Percentiles rank a stretch among this genome's conserved stretches.
Evolutionary conservation across 768 basidiomycete species (phyloP).

Genomic region (Asterophora lycoperdoides): DNA sequence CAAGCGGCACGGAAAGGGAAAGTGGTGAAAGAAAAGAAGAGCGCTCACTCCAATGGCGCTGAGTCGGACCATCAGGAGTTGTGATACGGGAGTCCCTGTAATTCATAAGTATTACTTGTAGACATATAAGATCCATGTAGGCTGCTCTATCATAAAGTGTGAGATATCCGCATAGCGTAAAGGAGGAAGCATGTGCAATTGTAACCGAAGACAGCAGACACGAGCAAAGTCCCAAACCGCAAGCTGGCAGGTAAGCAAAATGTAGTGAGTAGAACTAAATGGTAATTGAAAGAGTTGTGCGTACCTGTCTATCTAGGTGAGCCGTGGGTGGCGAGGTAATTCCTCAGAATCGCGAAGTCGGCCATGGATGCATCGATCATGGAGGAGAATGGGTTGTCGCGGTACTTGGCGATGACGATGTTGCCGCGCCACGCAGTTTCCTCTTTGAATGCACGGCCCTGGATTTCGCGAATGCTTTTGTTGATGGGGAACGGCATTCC

Average conservation of each 20-base stretch:
- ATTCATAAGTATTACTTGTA: slow-evolving; percentile 6
- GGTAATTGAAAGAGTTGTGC: not conserved
- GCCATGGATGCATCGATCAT: slow-evolving; percentile 79
- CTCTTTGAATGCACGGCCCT: slow-evolving; percentile 58
- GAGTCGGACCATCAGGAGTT: slow-evolving; percentile 34
- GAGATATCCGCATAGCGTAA: not conserved
- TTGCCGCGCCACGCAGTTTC: slow-evolving; percentile 75
- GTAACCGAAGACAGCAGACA: not conserved
- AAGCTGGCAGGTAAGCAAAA: not conserved
- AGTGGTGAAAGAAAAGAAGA: slow-evolving; percentile 20
- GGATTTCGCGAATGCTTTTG: slow-evolving; percentile 70
- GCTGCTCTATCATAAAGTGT: no score
- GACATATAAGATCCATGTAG: not conserved
- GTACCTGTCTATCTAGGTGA: slow-evolving; percentile 43
- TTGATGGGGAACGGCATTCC: slow-evolving; percentile 82
- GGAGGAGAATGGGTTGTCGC: slow-evolving; percentile 46
- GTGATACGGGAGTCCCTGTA: slow-evolving; percentile 21
- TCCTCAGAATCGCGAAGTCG: slow-evolving; percentile 78
- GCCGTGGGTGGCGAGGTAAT: slow-evolving; percentile 68
- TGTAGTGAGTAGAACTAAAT: not conserved
- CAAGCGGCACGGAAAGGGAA: slow-evolving; percentile 26
- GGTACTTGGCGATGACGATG: slow-evolving; percentile 71
- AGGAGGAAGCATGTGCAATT: not conserved
- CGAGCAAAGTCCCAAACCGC: not conserved
- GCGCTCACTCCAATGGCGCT: not conserved